Conservation (phyloP, 371 early-diverging fungal species). For the Enterospora canceri region DNA sequence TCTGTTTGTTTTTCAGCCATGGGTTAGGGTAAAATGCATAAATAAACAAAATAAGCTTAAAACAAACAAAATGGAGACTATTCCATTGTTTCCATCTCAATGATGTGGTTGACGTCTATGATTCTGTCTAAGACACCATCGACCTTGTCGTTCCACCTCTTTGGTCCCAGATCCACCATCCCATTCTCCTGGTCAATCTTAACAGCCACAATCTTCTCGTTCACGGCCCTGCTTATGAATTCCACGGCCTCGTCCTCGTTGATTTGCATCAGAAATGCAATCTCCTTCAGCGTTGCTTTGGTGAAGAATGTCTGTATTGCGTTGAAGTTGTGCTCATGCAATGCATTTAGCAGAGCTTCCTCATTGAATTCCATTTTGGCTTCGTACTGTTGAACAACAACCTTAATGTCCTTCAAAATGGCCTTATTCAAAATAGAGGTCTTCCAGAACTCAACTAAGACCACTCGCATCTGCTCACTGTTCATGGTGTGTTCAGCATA, state of each 20-base stretch:
- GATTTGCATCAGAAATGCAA: conserved; percentile 27
- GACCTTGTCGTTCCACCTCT: conserved; percentile 35
- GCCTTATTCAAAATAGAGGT: conserved; percentile 16
- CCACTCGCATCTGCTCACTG: conserved; percentile 24
- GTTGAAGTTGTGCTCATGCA: conserved; percentile 48
- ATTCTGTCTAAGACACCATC: conserved; percentile 44
- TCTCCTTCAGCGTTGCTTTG: conserved; percentile 19
- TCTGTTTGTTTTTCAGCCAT: too few relatives aligned
- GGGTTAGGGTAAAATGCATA: too few relatives aligned
- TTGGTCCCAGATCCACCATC: conserved; percentile 40
- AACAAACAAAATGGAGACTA: background rate
- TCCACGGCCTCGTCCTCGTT: conserved; percentile 19
- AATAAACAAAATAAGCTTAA: background rate
- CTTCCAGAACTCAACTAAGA: conserved; percentile 35
- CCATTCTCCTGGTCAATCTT: conserved; percentile 46
- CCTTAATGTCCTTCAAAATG: conserved; percentile 4
- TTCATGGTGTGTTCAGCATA: conserved; percentile 38
- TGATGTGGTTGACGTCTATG: conserved; percentile 48
- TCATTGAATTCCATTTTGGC: background rate
- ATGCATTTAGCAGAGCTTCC: background rate
- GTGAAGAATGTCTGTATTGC: conserved; percentile 42
- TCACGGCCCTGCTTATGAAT: conserved; percentile 48
- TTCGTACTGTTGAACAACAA: background rate
- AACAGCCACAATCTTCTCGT: conserved; percentile 24
- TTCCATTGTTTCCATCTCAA: conserved; percentile 26